Base-by-base conservation (phyloP, 306 rosid species). In the Dalbergia cochinchinensis region DNA sequence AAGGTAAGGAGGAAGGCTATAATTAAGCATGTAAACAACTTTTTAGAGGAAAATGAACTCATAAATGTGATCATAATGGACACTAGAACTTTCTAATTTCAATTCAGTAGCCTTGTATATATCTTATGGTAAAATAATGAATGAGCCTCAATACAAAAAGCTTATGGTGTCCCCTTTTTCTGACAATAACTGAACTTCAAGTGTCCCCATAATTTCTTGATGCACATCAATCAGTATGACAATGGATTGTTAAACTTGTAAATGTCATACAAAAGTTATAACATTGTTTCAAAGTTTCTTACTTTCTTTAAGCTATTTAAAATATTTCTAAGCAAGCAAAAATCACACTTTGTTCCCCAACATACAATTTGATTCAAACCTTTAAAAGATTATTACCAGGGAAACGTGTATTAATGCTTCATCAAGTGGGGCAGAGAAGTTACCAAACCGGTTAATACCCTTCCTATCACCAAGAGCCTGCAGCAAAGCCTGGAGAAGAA, bases 361-460 rank as follows among this genome's bases (percentile, higher is more conserved):
- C 12, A 62, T 13, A 31, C 14, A 79, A 14, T 3, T 35, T 75
- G 66, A 62, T 65, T 53, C 50, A 12, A 71, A 64, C 18, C 58
- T 42, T 72, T 47, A 57, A 16, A 39, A 4, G 19, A 45, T 12
- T 51, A 35, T 37, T 91, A 95, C 99, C 90, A 95, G 86, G 26
- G 99, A 84, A 65, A 93, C 98, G 45, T 95, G 98, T 82, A 95
- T 73, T 45, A 93, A 85, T 58, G 98, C 96, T 86, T 95, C 99
- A 81, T 95, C 99, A 13, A 93, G 99, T 84, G 99, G 96, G 66
- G 98, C 96, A 47, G 98, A 90, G 87, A 95, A 95, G 90, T 95
- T 80, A 60, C 99, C 99, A 70, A 95, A 95, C 88, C 99, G 93
- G 78, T 89, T 84, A 81, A 93, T 93, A 69, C 99, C 99, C 85